phyloP scores from a whole-genome alignment of 148 eudicot species.

The Rhododendron griersonianum region DNA sequence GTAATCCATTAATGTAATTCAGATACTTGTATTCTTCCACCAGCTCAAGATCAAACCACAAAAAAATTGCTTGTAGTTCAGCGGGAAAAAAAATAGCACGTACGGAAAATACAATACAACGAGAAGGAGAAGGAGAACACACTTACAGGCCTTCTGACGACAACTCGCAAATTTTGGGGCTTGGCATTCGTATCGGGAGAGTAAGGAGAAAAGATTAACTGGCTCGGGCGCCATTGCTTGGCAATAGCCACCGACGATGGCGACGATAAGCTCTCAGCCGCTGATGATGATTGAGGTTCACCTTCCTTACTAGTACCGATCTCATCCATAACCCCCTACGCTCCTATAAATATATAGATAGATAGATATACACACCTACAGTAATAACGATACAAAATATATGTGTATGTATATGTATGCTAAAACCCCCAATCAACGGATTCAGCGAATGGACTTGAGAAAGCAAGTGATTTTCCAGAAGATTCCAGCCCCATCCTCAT shows the following conservation, averaged over 20 bases:
- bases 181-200: constrained; percentile 28
- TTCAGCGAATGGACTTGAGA: constrained; percentile 14
- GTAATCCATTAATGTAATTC: neutral
- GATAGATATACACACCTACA: neutral
- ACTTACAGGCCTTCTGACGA: constrained; percentile 60
- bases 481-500: constrained; percentile 71
- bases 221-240: constrained; percentile 45
- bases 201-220: constrained; percentile 51
- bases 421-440: neutral
- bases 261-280: constrained; percentile 17
- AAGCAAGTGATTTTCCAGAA: constrained; percentile 42
- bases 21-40: neutral
- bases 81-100: neutral
- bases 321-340: constrained; percentile 32
- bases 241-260: constrained; percentile 16
- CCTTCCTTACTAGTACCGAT: constrained; percentile 21
- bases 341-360: neutral
- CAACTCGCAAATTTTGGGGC: constrained; percentile 41
- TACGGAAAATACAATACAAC: neutral
- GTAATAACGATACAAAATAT: neutral
- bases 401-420: neutral
- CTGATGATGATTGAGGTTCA: constrained; percentile 9
- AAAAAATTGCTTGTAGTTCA: neutral
- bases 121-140: neutral
- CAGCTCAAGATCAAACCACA: neutral